Evolutionary conservation across 305 asterid species (phyloP).

Genomic region (Solanum hybrid): DNA sequence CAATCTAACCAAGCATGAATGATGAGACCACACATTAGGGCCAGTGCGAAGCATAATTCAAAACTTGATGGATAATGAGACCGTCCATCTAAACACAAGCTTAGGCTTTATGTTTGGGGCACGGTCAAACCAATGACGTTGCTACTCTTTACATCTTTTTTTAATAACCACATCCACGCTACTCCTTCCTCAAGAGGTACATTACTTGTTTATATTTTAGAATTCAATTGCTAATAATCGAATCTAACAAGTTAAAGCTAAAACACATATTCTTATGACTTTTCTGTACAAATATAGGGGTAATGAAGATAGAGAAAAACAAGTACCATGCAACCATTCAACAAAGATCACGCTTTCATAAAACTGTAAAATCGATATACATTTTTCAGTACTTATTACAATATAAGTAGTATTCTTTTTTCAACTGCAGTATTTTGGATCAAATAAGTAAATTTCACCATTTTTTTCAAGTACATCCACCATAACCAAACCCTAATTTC

Average conservation of each 20-base stretch:
- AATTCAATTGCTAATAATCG: neutral
- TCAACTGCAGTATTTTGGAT: neutral
- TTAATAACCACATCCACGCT: neutral
- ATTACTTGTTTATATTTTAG: neutral
- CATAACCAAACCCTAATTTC: slow-evolving; percentile 57
- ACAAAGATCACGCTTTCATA: neutral
- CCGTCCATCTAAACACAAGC: neutral
- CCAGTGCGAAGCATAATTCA: neutral
- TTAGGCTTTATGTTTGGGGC: neutral
- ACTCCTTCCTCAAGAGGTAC: neutral
- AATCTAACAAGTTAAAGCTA: neutral
- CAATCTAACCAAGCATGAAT: slow-evolving; percentile 44
- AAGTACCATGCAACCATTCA: neutral
- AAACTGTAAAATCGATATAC: neutral
- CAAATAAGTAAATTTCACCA: neutral
- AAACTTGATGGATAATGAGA: neutral
- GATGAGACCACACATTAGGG: neutral
- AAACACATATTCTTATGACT: neutral
- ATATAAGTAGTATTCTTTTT: neutral
- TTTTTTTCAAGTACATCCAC: slow-evolving; percentile 30
- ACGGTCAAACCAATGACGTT: neutral
- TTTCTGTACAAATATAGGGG: neutral
- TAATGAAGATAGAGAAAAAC: neutral
- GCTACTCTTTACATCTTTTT: neutral
- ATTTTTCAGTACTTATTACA: neutral